A percentile compares a stretch with the other conserved stretches of the same genome.
phyloP scores from a whole-genome alignment of 1,139 yeast species.

The Kodamaea sp. region DNA sequence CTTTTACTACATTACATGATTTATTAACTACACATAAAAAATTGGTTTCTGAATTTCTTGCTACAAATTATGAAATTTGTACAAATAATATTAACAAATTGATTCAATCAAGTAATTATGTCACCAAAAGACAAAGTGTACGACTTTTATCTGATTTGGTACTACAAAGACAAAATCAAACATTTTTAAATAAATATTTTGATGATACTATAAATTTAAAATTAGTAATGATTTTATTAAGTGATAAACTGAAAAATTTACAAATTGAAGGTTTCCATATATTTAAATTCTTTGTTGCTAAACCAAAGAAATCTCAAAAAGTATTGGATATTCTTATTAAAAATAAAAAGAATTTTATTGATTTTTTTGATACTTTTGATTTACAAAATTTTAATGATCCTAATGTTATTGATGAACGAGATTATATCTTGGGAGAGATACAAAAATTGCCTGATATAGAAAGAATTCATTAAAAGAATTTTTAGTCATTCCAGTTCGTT shows the following conservation, averaged over 20 bases:
- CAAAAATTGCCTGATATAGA: constrained; percentile 52
- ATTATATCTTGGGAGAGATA: constrained; percentile 73
- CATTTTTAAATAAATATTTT: constrained; percentile 71
- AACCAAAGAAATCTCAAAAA: constrained; percentile 82
- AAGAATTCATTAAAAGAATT: constrained; percentile 2
- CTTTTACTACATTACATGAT: constrained; percentile 74
- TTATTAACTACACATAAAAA: constrained; percentile 66
- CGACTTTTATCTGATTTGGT: constrained; percentile 74
- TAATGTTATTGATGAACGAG: constrained; percentile 73
- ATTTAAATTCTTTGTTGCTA: constrained; percentile 90
- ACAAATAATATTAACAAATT: constrained; percentile 61
- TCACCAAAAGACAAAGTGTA: constrained; percentile 86
- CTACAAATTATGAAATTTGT: constrained; percentile 52
- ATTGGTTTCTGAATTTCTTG: constrained; percentile 66
- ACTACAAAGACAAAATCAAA: constrained; percentile 68
- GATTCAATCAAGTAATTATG: constrained; percentile 77
- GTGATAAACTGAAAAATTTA: constrained; percentile 85
- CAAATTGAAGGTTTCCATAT: constrained; percentile 91
- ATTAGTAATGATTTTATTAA: constrained; percentile 76
- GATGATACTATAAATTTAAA: constrained; percentile 80
- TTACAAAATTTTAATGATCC: constrained; percentile 62
- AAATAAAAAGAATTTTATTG: constrained; percentile 72
- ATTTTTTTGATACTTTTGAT: constrained; percentile 66
- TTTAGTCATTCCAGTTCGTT: background rate
- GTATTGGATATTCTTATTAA: constrained; percentile 78